Percentiles rank a stretch among this genome's conserved stretches.
Conservation (phyloP, 129 eudicot genomes). For the sunflower (Helianthus annuus) region HanXRQr2.0-SUNRISE NC_035444.2:9098233-9098732, state of each 20-base stretch:
- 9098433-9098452: slow-evolving; percentile 72
- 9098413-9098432: slow-evolving; percentile 87
- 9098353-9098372: slow-evolving; percentile 42
- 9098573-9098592: neutral
- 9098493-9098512: slow-evolving; percentile 83
- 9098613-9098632: no score
- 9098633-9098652: no score
- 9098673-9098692: no score
- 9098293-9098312: neutral
- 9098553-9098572: no score
- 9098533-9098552: slow-evolving; percentile 21
- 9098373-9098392: slow-evolving; percentile 86
- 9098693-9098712: no score
- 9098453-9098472: slow-evolving; percentile 97
- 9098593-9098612: neutral
- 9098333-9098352: no score
- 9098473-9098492: slow-evolving; percentile 90
- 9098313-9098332: neutral
- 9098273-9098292: slow-evolving; percentile 73
- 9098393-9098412: slow-evolving; percentile 96
- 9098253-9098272: slow-evolving; percentile 94
- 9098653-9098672: neutral
- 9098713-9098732: no score
- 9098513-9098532: slow-evolving; percentile 98
- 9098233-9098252: slow-evolving; percentile 97